Base-by-base conservation (phyloP, 345 rosid species). In the Populus davidiana region DNA sequence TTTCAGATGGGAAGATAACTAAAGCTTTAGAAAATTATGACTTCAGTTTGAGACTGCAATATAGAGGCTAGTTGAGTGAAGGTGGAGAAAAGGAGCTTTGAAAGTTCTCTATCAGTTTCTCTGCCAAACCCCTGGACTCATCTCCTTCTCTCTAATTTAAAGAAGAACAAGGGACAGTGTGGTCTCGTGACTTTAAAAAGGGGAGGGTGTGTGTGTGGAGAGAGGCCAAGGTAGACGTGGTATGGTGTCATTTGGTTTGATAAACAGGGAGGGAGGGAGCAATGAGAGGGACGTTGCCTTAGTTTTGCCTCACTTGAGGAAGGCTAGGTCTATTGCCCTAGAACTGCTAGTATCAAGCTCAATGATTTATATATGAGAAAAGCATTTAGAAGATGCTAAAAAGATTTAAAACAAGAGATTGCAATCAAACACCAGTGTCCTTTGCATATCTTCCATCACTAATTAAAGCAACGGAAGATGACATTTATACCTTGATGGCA, bases 31-130 rank as follows among this genome's bases (percentile, higher is more conserved):
- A 78, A 86, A 83, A 82, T 86, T 86, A 83, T 72, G 89, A 90
- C 90, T 88, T 87, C 83, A 91, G 93, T 94, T 92, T 79, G 86
- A 87, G 89, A 88, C 92, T 86, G 92, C 90, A 89, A 90, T 77
- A 83, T 83, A 87, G 84, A 84, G 94, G 88, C 85, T 86, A 84
- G 83, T 70, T 75, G 88, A 86, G 90, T 85, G 85, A 86, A 86
- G 88, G 84, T 79, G 82, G 88, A 83, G 86, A 81, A 77, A 84
- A 86, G 76, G 84, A 82, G 87, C 80, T 86, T 89, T 89, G 88
- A 88, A 90, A 92, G 97, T 89, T 90, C 87, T 90, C 94, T 92
- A 88, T 93, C 98, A 93, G 99, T 91, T 87, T 79, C 80, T 86
- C 92, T 92, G 93, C 76, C 89, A 84, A 86, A 82, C 78, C 71